Evolutionary conservation across 352 stramenopile species (phyloP).

Genomic region (Pilasporangium apinafurcum): DNA sequence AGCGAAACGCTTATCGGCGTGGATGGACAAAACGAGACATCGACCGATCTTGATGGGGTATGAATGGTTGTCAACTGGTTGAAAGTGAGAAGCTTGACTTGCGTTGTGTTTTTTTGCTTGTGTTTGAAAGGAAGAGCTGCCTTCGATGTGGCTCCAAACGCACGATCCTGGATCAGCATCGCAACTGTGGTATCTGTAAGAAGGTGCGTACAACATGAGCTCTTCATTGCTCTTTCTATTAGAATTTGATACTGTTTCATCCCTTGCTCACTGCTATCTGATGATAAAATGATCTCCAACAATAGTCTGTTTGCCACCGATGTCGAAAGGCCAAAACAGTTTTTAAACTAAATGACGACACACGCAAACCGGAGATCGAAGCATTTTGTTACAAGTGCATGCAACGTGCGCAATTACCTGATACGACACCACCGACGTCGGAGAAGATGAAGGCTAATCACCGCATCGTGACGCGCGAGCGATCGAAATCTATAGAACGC

Average conservation of each 20-base stretch:
- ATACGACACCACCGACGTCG: constrained; percentile 9
- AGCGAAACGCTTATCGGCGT: constrained; percentile 28
- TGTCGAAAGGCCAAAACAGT: constrained; percentile 25
- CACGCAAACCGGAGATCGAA: constrained; percentile 19
- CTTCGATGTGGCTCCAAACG: constrained; percentile 23
- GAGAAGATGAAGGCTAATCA: constrained; percentile 2
- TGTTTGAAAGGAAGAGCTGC: constrained; percentile 23
- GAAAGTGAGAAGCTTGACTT: background rate
- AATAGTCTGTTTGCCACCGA: constrained; percentile 28
- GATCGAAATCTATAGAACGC: background rate
- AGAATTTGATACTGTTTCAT: too few species aligned
- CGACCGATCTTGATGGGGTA: constrained; percentile 20
- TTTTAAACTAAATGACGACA: constrained; percentile 25
- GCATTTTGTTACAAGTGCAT: constrained; percentile 40
- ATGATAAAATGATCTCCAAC: too few species aligned
- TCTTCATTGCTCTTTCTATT: background rate
- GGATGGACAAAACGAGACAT: constrained; percentile 24
- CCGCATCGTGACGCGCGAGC: constrained; percentile 3
- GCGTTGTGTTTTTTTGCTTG: background rate
- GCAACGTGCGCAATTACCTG: constrained; percentile 13
- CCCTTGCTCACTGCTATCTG: too few species aligned
- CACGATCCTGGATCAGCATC: constrained; percentile 21
- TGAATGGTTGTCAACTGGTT: background rate
- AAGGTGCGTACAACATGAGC: constrained; percentile 8
- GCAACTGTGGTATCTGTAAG: constrained; percentile 38